Evolutionary conservation across 371 early-diverging fungal species (phyloP).

Genomic region (Mucor sp.): DNA sequence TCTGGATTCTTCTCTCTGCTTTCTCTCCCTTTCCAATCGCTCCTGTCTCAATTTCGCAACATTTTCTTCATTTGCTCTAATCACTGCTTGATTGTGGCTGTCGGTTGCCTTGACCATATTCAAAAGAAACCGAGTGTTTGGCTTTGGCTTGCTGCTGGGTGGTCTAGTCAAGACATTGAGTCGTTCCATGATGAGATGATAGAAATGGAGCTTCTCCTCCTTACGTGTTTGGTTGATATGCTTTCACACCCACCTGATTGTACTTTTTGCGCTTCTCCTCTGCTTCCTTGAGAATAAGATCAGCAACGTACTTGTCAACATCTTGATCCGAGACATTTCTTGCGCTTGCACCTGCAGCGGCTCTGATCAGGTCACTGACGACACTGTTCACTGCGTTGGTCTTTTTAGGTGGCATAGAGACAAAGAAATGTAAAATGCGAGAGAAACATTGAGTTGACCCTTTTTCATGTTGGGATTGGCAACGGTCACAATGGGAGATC

Average conservation of each 20-base stretch:
- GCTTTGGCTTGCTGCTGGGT: conserved; percentile 8
- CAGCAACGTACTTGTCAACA: conserved; percentile 73
- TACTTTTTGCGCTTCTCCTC: conserved; percentile 47
- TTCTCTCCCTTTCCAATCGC: conserved; percentile 20
- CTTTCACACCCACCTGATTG: conserved; percentile 49
- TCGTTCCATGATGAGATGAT: neutral
- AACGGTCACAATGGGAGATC: neutral
- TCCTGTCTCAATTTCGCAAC: conserved; percentile 31
- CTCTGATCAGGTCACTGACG: conserved; percentile 54
- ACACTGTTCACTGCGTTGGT: conserved; percentile 26
- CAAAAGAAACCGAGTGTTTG: conserved; percentile 63
- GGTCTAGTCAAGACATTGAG: neutral
- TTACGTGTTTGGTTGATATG: conserved; percentile 47
- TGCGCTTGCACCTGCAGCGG: conserved; percentile 61
- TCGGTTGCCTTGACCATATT: conserved; percentile 72
- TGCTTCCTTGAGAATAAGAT: conserved; percentile 67
- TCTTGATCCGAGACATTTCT: conserved; percentile 57
- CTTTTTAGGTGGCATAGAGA: conserved; percentile 1
- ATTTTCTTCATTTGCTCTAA: conserved; percentile 52
- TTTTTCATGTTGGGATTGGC: neutral
- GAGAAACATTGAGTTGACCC: neutral
- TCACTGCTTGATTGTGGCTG: conserved; percentile 70
- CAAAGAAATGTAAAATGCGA: neutral
- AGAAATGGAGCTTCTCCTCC: neutral
- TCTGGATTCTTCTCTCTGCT: neutral